Percentiles rank a stretch among this genome's conserved stretches.
Evolutionary conservation across 164 flowering plant genomes (phyloP).

Genomic region (Chimonanthus praecox): DNA sequence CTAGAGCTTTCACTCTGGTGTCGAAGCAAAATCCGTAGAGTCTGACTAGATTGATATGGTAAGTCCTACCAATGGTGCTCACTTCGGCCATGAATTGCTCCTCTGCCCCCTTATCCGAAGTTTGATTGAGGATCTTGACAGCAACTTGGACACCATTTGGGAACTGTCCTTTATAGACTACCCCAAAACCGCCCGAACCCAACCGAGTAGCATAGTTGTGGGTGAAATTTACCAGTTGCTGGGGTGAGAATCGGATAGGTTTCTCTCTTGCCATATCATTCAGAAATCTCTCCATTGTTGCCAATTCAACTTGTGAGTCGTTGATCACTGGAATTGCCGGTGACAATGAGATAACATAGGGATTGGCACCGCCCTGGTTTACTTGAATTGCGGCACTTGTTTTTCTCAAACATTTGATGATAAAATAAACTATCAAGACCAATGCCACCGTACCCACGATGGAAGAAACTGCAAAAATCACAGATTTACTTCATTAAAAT

Average conservation of each 20-base stretch:
- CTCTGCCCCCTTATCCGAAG: conserved; percentile 8
- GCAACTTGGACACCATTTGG: conserved; percentile 17
- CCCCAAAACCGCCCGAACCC: conserved; percentile 29
- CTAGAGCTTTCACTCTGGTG: conserved; percentile 9
- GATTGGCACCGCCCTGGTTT: neutral
- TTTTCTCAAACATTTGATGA: no score
- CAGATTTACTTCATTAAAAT: no score
- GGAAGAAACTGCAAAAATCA: no score
- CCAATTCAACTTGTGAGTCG: neutral
- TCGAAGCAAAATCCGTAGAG: conserved; percentile 26
- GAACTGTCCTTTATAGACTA: conserved; percentile 23
- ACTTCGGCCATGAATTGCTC: conserved; percentile 30
- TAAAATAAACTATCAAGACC: no score
- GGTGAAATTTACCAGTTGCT: conserved; percentile 15
- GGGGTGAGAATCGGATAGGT: conserved; percentile 23
- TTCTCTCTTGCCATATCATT: conserved; percentile 19
- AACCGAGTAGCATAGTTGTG: conserved; percentile 8
- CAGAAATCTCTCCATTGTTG: conserved; percentile 20
- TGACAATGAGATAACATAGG: neutral
- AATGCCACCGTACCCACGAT: no score
- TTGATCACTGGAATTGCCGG: neutral
- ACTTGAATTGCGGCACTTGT: neutral
- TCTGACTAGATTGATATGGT: conserved; percentile 25
- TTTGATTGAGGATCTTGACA: conserved; percentile 20
- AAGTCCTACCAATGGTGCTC: conserved; percentile 23